Conservation (phyloP, 2,329 filamentous ascomycete species). For the Sclerotinia spermophila region DNA sequence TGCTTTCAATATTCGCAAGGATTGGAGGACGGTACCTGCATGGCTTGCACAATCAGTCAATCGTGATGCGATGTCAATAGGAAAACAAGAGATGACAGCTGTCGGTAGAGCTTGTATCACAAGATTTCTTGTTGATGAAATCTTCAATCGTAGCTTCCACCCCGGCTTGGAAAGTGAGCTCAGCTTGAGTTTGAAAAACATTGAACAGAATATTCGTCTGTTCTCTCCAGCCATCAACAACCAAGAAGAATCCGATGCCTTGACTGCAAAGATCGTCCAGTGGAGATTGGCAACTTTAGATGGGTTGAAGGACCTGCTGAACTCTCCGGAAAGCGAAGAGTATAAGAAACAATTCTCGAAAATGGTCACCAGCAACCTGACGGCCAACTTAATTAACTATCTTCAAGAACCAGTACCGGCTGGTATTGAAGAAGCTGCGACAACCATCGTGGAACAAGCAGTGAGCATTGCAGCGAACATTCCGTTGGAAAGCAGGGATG, state of each 20-base stretch:
- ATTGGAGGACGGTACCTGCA: conserved; percentile 76
- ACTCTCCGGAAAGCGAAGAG: conserved; percentile 60
- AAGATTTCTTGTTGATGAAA: conserved; percentile 83
- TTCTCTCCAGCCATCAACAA: conserved; percentile 71
- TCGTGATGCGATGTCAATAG: conserved; percentile 76
- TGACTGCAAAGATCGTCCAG: conserved; percentile 81
- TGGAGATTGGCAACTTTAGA: conserved; percentile 95
- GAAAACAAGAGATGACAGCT: conserved; percentile 97
- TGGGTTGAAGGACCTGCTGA: conserved; percentile 71
- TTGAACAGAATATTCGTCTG: conserved; percentile 82
- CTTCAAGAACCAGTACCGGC: conserved; percentile 72
- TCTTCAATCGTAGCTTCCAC: conserved; percentile 91
- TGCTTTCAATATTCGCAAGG: conserved; percentile 92
- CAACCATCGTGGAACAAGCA: conserved; percentile 90
- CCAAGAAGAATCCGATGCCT: conserved; percentile 83
- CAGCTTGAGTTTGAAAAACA: conserved; percentile 74
- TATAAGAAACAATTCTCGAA: conserved; percentile 67
- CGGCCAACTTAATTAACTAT: conserved; percentile 66
- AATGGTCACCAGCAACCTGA: conserved; percentile 64
- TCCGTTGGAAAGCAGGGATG: conserved; percentile 86
- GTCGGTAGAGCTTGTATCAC: conserved; percentile 86
- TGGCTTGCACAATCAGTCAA: conserved; percentile 83
- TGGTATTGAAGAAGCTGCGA: conserved; percentile 81
- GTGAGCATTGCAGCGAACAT: conserved; percentile 82
- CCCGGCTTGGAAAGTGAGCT: conserved; percentile 75